phyloP scores from a whole-genome alignment of 495 filamentous ascomycete genomes.

The Bryoglossum gracile region DNA sequence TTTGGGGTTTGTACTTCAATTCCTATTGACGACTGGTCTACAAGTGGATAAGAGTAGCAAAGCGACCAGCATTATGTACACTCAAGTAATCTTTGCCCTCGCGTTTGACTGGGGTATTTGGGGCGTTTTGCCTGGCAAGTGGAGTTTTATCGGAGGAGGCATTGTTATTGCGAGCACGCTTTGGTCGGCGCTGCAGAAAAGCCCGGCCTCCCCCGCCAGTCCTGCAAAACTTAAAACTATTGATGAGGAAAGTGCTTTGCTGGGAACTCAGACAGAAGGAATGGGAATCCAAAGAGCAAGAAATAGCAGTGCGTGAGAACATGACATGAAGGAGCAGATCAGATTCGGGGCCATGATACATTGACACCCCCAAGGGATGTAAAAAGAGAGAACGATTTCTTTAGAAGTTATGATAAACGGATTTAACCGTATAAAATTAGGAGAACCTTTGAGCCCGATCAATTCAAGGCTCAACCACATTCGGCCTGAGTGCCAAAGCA shows the following conservation, averaged over 20 bases:
- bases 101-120: conserved; percentile 67
- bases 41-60: conserved; percentile 56
- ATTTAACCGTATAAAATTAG: too few species aligned
- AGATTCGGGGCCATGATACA: too few species aligned
- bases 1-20: conserved; percentile 72
- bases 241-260: conserved; percentile 31
- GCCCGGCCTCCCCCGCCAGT: conserved; percentile 17
- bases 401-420: too few species aligned
- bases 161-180: conserved; percentile 68
- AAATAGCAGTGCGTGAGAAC: too few species aligned
- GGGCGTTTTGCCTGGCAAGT: conserved; percentile 54
- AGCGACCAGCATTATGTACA: conserved; percentile 78
- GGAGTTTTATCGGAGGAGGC: conserved; percentile 58
- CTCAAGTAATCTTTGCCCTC: conserved; percentile 75
- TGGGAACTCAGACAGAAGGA: conserved; percentile 17
- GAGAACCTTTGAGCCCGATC: too few species aligned
- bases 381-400: too few species aligned
- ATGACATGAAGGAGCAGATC: too few species aligned
- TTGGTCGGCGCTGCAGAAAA: conserved; percentile 56
- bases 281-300: too few species aligned
- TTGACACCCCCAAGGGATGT: too few species aligned
- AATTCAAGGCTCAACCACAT: too few species aligned
- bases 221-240: conserved; percentile 8
- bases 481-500: too few species aligned
- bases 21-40: conserved; percentile 68